Percentiles rank a stretch among this genome's conserved stretches.
Conservation (phyloP, 371 early-diverging fungal species). For the Dinochytrium kinnereticum region DNA sequence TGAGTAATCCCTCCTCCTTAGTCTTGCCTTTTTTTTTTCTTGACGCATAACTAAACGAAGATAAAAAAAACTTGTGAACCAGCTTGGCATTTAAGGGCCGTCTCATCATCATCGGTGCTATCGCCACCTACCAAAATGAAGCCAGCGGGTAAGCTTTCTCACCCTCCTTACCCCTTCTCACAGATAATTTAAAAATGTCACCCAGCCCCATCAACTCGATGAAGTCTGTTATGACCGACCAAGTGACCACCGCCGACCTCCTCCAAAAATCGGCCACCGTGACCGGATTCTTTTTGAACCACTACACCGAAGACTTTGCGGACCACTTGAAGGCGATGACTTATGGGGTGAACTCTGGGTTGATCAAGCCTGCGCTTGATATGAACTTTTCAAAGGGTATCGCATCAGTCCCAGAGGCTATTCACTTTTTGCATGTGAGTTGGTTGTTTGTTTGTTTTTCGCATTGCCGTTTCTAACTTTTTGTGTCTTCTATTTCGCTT, state of each 20-base stretch:
- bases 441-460: not conserved
- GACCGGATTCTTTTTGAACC: conserved; percentile 63
- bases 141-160: conserved; percentile 15
- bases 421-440: conserved; percentile 48
- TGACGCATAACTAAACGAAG: not conserved
- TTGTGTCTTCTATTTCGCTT: not conserved
- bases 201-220: conserved; percentile 25
- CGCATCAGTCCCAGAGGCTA: conserved; percentile 49
- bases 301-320: conserved; percentile 37
- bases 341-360: conserved; percentile 40
- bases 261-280: conserved; percentile 61
- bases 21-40: conserved; percentile 26
- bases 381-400: conserved; percentile 48
- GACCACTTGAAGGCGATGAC: conserved; percentile 50
- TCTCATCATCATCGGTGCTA: conserved; percentile 66
- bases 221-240: conserved; percentile 53
- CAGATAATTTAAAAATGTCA: not conserved
- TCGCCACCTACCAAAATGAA: conserved; percentile 50
- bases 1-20: not conserved
- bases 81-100: conserved; percentile 59
- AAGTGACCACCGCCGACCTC: conserved; percentile 55
- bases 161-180: not conserved
- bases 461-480: not conserved
- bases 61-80: too few relatives aligned
- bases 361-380: conserved; percentile 55